Conservation (phyloP, 768 basidiomycete genomes). For the Saitozyma sp. region DNA sequence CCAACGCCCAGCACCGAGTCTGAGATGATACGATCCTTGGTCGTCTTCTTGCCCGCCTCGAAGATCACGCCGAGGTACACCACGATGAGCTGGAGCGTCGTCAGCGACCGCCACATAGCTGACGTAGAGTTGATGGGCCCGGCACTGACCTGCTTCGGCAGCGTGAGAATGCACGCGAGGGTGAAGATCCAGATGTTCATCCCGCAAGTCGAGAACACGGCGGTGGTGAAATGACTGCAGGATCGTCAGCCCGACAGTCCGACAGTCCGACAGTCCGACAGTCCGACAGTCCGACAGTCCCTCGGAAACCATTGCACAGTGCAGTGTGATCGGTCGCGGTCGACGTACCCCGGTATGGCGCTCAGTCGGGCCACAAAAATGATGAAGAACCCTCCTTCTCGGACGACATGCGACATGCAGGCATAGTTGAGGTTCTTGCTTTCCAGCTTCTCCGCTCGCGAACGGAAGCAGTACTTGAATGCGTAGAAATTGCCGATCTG, state of each 20-base stretch:
- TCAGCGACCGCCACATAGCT: neutral
- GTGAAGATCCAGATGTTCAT: slow-evolving; percentile 48
- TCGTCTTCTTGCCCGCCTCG: slow-evolving; percentile 38
- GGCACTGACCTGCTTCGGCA: slow-evolving; percentile 50
- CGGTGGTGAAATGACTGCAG: slow-evolving; percentile 31
- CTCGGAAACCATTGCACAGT: neutral
- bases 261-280: neutral
- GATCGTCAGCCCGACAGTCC: neutral
- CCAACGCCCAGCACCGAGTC: slow-evolving; percentile 69
- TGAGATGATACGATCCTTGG: slow-evolving; percentile 65
- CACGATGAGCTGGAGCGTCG: slow-evolving; percentile 64
- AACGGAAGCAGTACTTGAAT: slow-evolving; percentile 44
- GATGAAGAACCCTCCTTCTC: slow-evolving; percentile 53
- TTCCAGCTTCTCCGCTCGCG: slow-evolving; percentile 47
- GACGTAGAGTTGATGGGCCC: neutral
- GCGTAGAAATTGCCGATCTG: slow-evolving; percentile 50
- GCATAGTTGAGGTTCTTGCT: slow-evolving; percentile 50
- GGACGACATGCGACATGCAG: slow-evolving; percentile 50
- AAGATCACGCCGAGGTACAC: slow-evolving; percentile 77
- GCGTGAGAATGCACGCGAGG: slow-evolving; percentile 36
- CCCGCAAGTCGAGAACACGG: slow-evolving; percentile 50
- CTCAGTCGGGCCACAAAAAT: slow-evolving; percentile 49
- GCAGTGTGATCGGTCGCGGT: neutral
- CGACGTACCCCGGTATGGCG: slow-evolving; percentile 52
- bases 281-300: neutral